phyloP scores from a whole-genome alignment of 2,329 filamentous ascomycete species.

The Trichoderma hamatum region DNA sequence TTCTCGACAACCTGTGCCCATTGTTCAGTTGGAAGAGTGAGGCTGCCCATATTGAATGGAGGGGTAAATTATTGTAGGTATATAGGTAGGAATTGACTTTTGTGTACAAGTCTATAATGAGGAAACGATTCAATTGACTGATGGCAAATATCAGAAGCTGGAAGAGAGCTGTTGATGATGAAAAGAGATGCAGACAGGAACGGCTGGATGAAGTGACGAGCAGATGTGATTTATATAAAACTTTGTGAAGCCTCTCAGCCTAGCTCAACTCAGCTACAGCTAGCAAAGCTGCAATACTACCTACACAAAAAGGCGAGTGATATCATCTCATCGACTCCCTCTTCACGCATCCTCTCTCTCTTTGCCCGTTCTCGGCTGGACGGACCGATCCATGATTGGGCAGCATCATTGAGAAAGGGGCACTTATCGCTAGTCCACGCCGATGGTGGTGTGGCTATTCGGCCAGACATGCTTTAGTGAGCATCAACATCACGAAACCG shows the following conservation, averaged over 20 bases:
- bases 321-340: background rate
- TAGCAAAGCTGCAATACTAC: background rate
- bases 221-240: slow-evolving; percentile 1
- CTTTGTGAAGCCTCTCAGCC: background rate
- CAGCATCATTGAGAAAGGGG: background rate
- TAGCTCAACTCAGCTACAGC: background rate
- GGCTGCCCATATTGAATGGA: slow-evolving; percentile 24
- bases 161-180: background rate
- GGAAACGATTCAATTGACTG: background rate
- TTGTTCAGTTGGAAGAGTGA: slow-evolving; percentile 73
- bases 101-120: background rate
- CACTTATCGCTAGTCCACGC: background rate
- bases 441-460: background rate
- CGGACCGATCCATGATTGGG: slow-evolving; percentile 15
- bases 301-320: background rate
- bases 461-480: background rate
- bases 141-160: background rate
- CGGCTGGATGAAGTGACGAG: background rate
- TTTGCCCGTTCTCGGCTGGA: background rate
- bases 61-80: slow-evolving; percentile 21
- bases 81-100: slow-evolving; percentile 20
- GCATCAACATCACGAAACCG: background rate
- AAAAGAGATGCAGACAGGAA: background rate
- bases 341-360: background rate
- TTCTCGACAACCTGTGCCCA: slow-evolving; percentile 91